A percentile compares a stretch with the other conserved stretches of the same genome.
Conservation (phyloP, 345 rosid species). For the Lagerstroemia speciosa region DNA sequence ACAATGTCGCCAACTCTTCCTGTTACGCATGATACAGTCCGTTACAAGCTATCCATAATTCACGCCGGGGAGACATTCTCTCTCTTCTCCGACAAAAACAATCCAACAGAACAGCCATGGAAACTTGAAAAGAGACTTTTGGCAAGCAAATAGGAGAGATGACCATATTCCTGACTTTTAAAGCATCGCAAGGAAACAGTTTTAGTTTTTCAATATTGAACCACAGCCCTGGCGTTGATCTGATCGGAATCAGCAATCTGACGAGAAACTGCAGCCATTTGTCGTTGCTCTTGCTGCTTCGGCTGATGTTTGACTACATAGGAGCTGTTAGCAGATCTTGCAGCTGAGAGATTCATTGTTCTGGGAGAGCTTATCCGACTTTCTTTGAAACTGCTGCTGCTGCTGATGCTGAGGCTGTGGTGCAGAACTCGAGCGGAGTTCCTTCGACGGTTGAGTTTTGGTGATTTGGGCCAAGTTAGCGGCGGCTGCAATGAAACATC, state of each 20-base stretch:
- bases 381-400: background rate
- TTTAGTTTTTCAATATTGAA: background rate
- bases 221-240: background rate
- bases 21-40: background rate
- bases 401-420: conserved; percentile 1
- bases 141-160: too few relatives aligned
- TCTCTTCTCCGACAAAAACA: background rate
- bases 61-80: background rate
- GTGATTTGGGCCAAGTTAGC: conserved; percentile 12
- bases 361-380: background rate
- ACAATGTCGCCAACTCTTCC: background rate
- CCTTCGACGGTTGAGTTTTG: conserved; percentile 10
- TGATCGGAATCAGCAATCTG: background rate
- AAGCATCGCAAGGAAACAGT: background rate
- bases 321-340: background rate
- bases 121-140: background rate
- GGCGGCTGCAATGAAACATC: conserved; percentile 3
- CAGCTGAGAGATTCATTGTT: background rate
- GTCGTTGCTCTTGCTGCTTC: background rate
- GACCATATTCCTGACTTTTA: background rate
- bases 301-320: too few relatives aligned
- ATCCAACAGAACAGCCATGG: background rate
- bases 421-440: background rate
- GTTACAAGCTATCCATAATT: background rate
- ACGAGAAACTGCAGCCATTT: background rate